phyloP scores from a whole-genome alignment of 1,139 yeast species.

The Torulaspora globosa region DNA sequence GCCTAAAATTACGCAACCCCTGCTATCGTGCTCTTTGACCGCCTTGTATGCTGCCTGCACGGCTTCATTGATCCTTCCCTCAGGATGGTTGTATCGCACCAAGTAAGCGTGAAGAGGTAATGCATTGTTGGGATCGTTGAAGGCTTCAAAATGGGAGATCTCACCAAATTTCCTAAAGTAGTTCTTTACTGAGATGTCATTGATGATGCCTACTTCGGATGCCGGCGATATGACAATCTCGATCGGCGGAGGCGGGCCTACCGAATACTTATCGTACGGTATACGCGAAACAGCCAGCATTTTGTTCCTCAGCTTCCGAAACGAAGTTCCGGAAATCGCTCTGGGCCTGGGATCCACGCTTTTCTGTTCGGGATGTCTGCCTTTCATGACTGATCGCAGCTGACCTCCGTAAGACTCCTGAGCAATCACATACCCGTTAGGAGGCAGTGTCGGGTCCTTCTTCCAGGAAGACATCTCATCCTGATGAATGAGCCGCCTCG shows the following conservation, averaged over 20 bases:
- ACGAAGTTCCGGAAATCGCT: conserved; percentile 23
- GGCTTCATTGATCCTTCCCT: conserved; percentile 38
- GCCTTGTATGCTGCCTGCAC: conserved; percentile 45
- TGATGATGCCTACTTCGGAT: conserved; percentile 41
- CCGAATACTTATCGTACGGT: conserved; percentile 61
- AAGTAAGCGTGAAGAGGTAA: conserved; percentile 75
- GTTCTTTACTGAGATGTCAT: conserved; percentile 39
- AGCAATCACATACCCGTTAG: conserved; percentile 56
- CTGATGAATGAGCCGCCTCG: conserved; percentile 22
- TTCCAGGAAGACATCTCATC: conserved; percentile 30
- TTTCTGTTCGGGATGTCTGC: conserved; percentile 22
- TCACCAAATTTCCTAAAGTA: conserved; percentile 65
- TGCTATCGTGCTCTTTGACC: conserved; percentile 36
- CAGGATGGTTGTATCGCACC: conserved; percentile 59
- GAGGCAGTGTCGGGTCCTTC: conserved; percentile 34
- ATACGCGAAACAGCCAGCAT: conserved; percentile 52
- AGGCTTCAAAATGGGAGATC: conserved; percentile 51
- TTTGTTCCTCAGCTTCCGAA: conserved; percentile 35
- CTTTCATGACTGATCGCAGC: conserved; percentile 37
- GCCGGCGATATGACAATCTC: conserved; percentile 69
- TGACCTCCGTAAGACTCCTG: conserved; percentile 42
- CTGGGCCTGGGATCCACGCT: conserved; percentile 42
- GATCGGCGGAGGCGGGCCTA: conserved; percentile 71
- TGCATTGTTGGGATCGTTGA: conserved; percentile 71
- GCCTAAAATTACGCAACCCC: conserved; percentile 39